These are phyloP conservation scores for Suillus clintonianus DNA, from an alignment of 768 basidiomycete genomes.

Conservation along the genomic window DNA sequence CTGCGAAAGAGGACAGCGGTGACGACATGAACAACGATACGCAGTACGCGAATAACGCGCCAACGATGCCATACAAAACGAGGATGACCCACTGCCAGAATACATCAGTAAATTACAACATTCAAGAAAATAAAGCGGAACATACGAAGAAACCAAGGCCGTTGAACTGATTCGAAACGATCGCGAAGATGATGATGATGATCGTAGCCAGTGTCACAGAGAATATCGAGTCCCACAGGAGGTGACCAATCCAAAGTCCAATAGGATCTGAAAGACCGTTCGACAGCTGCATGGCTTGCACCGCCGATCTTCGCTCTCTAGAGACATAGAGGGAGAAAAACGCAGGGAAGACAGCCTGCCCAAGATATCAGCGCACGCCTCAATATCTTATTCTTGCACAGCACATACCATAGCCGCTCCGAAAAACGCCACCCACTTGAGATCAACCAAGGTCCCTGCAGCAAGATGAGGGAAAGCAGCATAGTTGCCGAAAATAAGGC, in stretches of 20 bases:
- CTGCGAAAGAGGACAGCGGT: conserved; percentile 72
- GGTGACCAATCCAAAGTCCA: conserved; percentile 79
- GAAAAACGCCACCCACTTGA: conserved; percentile 80
- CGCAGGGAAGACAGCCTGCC: conserved; percentile 74
- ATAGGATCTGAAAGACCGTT: conserved; percentile 72
- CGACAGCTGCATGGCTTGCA: conserved; percentile 82
- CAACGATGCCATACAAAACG: conserved; percentile 68
- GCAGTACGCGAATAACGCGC: conserved; percentile 69
- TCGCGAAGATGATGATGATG: conserved; percentile 62
- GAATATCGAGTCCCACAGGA: conserved; percentile 69
- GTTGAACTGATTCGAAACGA: conserved; percentile 61
- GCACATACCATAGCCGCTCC: conserved; percentile 64
- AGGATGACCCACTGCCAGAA: conserved; percentile 64
- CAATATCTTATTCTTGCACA: not conserved
- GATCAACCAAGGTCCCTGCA: conserved; percentile 55
- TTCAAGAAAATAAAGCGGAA: conserved; percentile 18
- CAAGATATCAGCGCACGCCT: not conserved
- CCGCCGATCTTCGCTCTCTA: conserved; percentile 62
- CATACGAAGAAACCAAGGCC: conserved; percentile 64
- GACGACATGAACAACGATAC: conserved; percentile 61
- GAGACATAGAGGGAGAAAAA: conserved; percentile 81
- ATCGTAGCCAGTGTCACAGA: conserved; percentile 62
- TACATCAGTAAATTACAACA: conserved; percentile 1
- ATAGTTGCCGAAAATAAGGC: conserved; percentile 61
- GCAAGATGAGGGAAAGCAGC: conserved; percentile 57